These are phyloP conservation scores for Thymus mandschuricus DNA, from an alignment of 257 asterid species.

Conservation along the genomic window DNA sequence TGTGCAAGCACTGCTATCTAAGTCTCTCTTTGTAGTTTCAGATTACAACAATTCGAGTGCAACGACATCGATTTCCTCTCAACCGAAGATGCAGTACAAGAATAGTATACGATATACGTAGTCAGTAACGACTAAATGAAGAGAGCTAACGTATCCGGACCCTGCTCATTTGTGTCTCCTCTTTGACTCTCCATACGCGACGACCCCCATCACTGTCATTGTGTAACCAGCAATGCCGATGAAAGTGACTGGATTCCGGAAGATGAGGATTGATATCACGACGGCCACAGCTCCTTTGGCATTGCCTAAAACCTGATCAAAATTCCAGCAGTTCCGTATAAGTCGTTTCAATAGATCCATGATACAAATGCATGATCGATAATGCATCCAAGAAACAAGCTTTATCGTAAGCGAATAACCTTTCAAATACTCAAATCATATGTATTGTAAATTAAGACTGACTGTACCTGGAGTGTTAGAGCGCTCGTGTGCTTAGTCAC, in stretches of 20 bases:
- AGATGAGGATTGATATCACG: constrained; percentile 89
- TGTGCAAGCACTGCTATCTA: constrained; percentile 10
- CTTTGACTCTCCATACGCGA: constrained; percentile 95
- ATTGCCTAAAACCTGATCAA: constrained; percentile 81
- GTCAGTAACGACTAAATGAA: not conserved
- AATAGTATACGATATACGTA: constrained; percentile 12
- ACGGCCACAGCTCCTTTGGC: constrained; percentile 99
- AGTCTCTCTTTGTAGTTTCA: not conserved
- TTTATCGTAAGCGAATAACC: not conserved
- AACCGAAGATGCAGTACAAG: constrained; percentile 21
- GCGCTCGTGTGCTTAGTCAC: constrained; percentile 96
- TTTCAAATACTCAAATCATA: not conserved
- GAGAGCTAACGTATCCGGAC: not conserved
- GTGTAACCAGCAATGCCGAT: constrained; percentile 91
- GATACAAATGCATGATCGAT: not conserved
- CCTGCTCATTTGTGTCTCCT: constrained; percentile 69
- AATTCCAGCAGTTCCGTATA: not conserved
- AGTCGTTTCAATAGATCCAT: not conserved
- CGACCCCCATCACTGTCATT: constrained; percentile 95
- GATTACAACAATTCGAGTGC: constrained; percentile 18
- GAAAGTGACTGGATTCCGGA: constrained; percentile 87
- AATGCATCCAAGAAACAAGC: not conserved
- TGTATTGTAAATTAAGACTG: not conserved
- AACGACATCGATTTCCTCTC: constrained; percentile 29
- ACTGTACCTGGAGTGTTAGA: constrained; percentile 79